Percentiles rank a stretch among this genome's conserved stretches.
These are phyloP conservation scores for Davidsoniella neocaledoniae DNA, from an alignment of 2,329 filamentous ascomycete species.

Conservation along the genomic window DNA sequence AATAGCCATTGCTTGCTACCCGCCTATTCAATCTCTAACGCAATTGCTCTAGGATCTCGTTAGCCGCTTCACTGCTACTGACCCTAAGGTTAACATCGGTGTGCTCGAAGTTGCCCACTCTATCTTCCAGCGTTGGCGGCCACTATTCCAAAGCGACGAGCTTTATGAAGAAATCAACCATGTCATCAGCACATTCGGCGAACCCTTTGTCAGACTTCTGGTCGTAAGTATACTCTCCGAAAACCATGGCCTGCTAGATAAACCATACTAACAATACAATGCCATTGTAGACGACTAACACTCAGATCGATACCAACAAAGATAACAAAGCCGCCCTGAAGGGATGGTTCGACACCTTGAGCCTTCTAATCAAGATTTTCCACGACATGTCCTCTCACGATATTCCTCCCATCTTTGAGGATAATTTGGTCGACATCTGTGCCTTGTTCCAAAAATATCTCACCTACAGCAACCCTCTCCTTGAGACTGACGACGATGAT, in stretches of 20 bases:
- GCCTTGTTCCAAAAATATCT: constrained; percentile 82
- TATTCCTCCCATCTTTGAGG: constrained; percentile 84
- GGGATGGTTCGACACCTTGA: constrained; percentile 69
- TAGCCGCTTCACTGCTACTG: constrained; percentile 63
- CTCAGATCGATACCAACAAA: constrained; percentile 56
- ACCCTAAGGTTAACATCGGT: constrained; percentile 76
- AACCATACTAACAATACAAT: neutral
- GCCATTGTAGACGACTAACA: constrained; percentile 41
- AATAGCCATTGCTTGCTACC: neutral
- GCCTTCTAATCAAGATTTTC: constrained; percentile 78
- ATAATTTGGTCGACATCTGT: constrained; percentile 63
- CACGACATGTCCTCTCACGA: constrained; percentile 98
- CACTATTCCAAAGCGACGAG: constrained; percentile 80
- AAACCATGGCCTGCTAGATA: neutral
- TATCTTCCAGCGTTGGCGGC: constrained; percentile 92
- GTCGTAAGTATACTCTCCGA: constrained; percentile 31
- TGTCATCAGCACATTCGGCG: constrained; percentile 70
- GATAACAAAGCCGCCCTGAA: constrained; percentile 58
- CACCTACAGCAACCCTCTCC: constrained; percentile 66
- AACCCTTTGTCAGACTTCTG: constrained; percentile 67
- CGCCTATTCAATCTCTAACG: neutral
- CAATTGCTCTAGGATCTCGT: constrained; percentile 52
- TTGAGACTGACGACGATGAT: constrained; percentile 75
- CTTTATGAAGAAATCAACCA: constrained; percentile 94
- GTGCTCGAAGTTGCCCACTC: constrained; percentile 96